Evolutionary conservation across 768 basidiomycete genomes (phyloP), one percentile per base, ranked within the genome.

Genomic region (Macrolepiota fuliginosa): DNA sequence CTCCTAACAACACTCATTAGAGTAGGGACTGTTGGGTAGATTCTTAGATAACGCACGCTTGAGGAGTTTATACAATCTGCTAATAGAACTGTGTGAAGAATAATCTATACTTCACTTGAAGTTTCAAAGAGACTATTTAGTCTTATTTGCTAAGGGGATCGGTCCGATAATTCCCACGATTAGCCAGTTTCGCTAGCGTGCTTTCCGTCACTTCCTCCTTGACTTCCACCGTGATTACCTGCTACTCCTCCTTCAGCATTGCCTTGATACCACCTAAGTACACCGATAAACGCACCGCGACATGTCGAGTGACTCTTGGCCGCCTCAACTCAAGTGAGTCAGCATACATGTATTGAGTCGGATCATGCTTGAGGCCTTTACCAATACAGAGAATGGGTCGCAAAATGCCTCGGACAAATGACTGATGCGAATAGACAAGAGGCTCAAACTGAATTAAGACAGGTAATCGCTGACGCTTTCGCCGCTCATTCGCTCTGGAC

Each of bases 381-480:
- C 29, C n/a, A 25, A 52, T 62, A 15, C 71, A 98, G 96, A 78
- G 88, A 91, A 72, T 98, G 95, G 94, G 96, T 98, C 32, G 92
- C 95, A 70, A 89, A 88, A 75, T 96, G 92, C 71, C 81, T 98
- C 25, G 89, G 91, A 25, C 89, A 94, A 76, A 96, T 96, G 81
- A 92, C 92, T 17, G 90, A 95, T 65, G 75, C 82, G 55, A 98
- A 96, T 77, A 87, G 90, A 73, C 77, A 77, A 53, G 94, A 95
- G 67, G 96, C 96, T 22, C 93, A 95, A 70, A 83, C 90, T 63
- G 97, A 99, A 81, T 78, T 99, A 71, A 95, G 94, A 85, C 85
- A 92, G 87, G 91, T 94, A 83, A 97, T 99, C 75, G 90, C 91
- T 84, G 86, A 94, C 67, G 89, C 94, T 75, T 96, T 93, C 77